Evolutionary conservation across 83 land plant genomes (phyloP), one percentile per base, ranked within the genome.

Genomic region (Isoetes engelmannii): DNA sequence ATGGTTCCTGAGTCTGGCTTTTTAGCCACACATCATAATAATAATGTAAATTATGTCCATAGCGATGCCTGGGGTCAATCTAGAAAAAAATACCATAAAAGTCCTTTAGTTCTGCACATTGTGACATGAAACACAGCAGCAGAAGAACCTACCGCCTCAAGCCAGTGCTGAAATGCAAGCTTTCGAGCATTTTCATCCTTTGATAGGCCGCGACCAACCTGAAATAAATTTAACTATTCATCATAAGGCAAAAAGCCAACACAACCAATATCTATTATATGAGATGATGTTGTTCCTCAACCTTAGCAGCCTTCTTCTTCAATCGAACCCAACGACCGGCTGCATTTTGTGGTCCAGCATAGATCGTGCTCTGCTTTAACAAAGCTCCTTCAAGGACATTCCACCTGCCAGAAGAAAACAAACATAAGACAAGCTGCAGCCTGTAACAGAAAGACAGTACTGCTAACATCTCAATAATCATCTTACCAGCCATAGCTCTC

Each of bases 101-200:
- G 58, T 54, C 42, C 48, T 7, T 55, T 42, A 58, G 67, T n/a
- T 18, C 4, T 48, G 48, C 44, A 64, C 19, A 41, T 45, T 15
- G 13, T n/a, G 10, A 0, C 5, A 10, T 10, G 49, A 7, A 48
- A 48, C 17, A 67, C 17, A 67, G 44, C 18, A 6, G 4, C 19
- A 20, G 18, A 43, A 50, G 55, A 4, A 79, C 95, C 77, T 77
- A 96, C 99, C 44, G 99, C 99, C 72, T 96, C 99, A 47, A 96
- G 97, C 99, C 99, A 96, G 59, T 96, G 99, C 68, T 92, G 99
- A 48, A 92, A 70, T 60, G 97, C 97, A 57, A 96, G 88, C 61
- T 96, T 89, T 43, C 72, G 85, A 44, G 99, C 97, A 60, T 83
- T 92, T 28, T 75, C 83, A 84, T 91, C 87, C 81, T 90, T 89